Percentiles rank a stretch among this genome's conserved stretches.
These are phyloP conservation scores for Arctostaphylos glauca DNA, from an alignment of 148 eudicot genomes.

Conservation along the genomic window DNA sequence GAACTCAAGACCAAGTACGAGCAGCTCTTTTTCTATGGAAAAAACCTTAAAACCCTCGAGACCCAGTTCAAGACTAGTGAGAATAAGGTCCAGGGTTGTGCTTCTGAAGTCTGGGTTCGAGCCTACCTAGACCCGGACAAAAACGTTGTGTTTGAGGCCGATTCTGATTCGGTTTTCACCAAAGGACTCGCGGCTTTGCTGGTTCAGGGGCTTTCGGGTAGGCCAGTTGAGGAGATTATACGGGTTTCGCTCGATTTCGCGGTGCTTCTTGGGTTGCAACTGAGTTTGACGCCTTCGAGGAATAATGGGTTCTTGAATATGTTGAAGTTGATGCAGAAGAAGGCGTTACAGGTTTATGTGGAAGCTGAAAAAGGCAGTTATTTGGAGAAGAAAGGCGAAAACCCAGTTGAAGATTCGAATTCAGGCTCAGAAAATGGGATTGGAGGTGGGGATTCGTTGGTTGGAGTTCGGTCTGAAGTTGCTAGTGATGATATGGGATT, in stretches of 20 bases:
- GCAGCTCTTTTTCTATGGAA: slow-evolving; percentile 73
- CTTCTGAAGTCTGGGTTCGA: slow-evolving; percentile 90
- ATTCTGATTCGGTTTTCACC: slow-evolving; percentile 77
- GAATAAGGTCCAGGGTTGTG: slow-evolving; percentile 91
- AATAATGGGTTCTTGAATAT: too few species aligned
- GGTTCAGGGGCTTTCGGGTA: too few species aligned
- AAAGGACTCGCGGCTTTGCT: too few species aligned
- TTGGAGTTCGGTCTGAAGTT: slow-evolving; percentile 9
- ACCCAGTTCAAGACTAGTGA: slow-evolving; percentile 49
- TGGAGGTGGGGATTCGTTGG: slow-evolving; percentile 15
- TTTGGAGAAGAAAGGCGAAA: too few species aligned
- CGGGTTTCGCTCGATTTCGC: too few species aligned
- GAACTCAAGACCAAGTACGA: slow-evolving; percentile 85
- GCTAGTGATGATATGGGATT: slow-evolving; percentile 11
- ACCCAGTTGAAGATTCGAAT: too few species aligned
- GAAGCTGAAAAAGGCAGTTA: too few species aligned
- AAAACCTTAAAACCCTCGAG: slow-evolving; percentile 49
- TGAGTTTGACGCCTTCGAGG: too few species aligned
- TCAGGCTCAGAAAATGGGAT: slow-evolving; percentile 6
- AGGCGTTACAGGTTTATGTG: too few species aligned
- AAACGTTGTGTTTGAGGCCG: slow-evolving; percentile 68
- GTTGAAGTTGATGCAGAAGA: too few species aligned
- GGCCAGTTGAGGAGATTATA: too few species aligned
- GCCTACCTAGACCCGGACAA: slow-evolving; percentile 53
- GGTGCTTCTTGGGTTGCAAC: too few species aligned